Evolutionary conservation across 208 protist species (phyloP).

Genomic region (Hexamita inflata): DNA sequence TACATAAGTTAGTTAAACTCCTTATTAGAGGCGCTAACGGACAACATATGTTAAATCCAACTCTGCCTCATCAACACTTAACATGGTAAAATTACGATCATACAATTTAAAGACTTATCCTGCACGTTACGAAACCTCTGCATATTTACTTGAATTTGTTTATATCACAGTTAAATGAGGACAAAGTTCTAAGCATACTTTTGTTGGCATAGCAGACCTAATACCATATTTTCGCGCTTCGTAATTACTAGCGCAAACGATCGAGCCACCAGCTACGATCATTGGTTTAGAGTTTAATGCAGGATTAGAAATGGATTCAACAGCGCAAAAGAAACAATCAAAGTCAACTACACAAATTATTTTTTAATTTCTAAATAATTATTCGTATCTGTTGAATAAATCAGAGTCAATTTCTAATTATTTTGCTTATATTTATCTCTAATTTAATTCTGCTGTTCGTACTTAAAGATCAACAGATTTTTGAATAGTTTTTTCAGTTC

Average conservation of each 20-base stretch:
- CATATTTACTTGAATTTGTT: not conserved
- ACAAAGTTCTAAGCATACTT: not conserved
- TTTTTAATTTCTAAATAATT: not conserved
- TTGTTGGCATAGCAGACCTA: constrained; percentile 4
- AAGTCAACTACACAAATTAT: constrained; percentile 8
- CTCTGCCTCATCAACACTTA: not conserved
- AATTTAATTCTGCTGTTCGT: not conserved
- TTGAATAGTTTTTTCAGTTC: not conserved
- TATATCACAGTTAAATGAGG: not conserved
- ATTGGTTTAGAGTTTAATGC: not conserved
- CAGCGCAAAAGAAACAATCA: constrained; percentile 17
- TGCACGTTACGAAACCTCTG: not conserved
- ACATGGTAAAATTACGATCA: constrained; percentile 16
- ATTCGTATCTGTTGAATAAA: not conserved
- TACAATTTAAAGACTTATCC: not conserved
- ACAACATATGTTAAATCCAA: not conserved
- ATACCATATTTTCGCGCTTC: constrained; percentile 1
- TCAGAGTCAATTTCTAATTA: not conserved
- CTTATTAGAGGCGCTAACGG: not conserved
- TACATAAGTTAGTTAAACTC: not conserved
- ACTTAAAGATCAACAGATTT: not conserved
- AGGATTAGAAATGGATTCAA: not conserved
- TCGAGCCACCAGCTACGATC: not conserved
- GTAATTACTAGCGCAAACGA: constrained; percentile 20
- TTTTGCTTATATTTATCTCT: not conserved